Base-by-base conservation (phyloP, 768 basidiomycete species). In the Auricularia sp. region DNA sequence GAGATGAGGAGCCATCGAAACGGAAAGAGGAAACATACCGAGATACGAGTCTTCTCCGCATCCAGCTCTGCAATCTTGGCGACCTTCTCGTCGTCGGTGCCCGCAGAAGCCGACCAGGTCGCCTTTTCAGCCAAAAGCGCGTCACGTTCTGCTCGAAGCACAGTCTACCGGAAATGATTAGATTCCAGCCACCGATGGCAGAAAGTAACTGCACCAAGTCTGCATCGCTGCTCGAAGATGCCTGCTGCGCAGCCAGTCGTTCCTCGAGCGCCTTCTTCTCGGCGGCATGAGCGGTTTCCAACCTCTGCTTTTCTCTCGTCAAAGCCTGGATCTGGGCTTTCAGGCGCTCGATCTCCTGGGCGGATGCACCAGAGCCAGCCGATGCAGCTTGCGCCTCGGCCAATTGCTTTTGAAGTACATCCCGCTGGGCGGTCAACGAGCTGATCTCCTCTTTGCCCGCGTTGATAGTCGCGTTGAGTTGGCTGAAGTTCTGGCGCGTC, bases 111-210 rank as follows among this genome's bases (percentile, higher is more conserved):
- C 63, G 73, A 67, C 80, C 72, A 80, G 23, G 74, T 73, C 64
- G 80, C 80, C 70, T 85, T 88, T 70, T 88, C 87, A 0, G 78
- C 79, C 34, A 87, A 75, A 18, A 91, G 74, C 61, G 76, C 79
- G 69, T 89, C 87, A 61, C 84, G 79, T 72, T 92, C 85, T 54
- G 80, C 78, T 63, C 74, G 78, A 34, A 90, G 72, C 58, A 78
- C 67, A 62, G 80, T 76, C 87, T 5, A 29, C 29, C 29, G 67
- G 43, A 18, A 53, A 23, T 18, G n/a, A 68, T 29, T 60, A 67
- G 35, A 59, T 64, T 69, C 67, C 29, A 39, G 14, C 36, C 59
- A 54, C 39, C 39, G 39, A 42, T 42, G 39, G 39, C 39, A 51
- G 21, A 29, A 29, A 29, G 29, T 29, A 29, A 29, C 29, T 18